Percentiles rank a stretch among this genome's conserved stretches.
Conservation (phyloP, 129 eudicot species). For the Daucus carota region DH1_v3.0 NC_030382.2:27470001-27470500, state of each 20-base stretch:
- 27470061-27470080: constrained; percentile 50
- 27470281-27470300: constrained; percentile 35
- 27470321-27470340: constrained; percentile 41
- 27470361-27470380: constrained; percentile 51
- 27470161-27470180: constrained; percentile 43
- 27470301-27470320: constrained; percentile 11
- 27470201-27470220: constrained; percentile 39
- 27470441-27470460: constrained; percentile 19
- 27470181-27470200: constrained; percentile 14
- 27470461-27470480: constrained; percentile 28
- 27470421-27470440: constrained; percentile 36
- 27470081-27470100: constrained; percentile 35
- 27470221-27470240: constrained; percentile 44
- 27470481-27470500: constrained; percentile 35
- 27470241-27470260: constrained; percentile 29
- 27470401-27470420: constrained; percentile 21
- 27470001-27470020: constrained; percentile 73
- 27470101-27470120: constrained; percentile 10
- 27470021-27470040: constrained; percentile 59
- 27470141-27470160: constrained; percentile 40
- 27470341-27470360: constrained; percentile 22
- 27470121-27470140: constrained; percentile 28
- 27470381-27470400: constrained; percentile 46
- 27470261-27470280: constrained; percentile 20
- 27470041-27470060: constrained; percentile 71